phyloP scores from a whole-genome alignment of 495 filamentous ascomycete genomes.

The Penicillium coffeae region DNA sequence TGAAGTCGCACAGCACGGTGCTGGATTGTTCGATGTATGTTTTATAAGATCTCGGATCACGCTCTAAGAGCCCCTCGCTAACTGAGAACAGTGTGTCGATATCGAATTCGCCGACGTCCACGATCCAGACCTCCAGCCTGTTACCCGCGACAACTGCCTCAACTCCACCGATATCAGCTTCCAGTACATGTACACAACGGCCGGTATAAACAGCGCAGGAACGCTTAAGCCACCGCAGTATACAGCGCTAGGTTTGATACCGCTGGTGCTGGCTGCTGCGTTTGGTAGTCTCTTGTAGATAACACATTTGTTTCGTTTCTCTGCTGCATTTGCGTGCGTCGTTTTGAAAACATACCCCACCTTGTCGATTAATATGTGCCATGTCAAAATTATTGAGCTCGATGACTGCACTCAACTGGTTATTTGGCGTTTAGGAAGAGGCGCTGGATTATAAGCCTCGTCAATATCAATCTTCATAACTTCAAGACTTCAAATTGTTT shows the following conservation, averaged over 20 bases:
- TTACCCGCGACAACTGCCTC: conserved; percentile 78
- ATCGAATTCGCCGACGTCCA: conserved; percentile 73
- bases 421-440: neutral
- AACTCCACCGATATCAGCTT: conserved; percentile 74
- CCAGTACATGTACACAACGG: conserved; percentile 68
- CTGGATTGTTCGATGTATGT: conserved; percentile 85
- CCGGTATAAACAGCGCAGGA: conserved; percentile 39
- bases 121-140: conserved; percentile 57
- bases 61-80: too few relatives aligned
- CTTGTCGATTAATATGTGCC: conserved; percentile 6
- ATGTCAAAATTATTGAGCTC: conserved; percentile 13
- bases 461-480: too few relatives aligned
- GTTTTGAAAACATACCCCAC: conserved; percentile 20
- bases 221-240: conserved; percentile 15
- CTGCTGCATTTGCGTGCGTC: conserved; percentile 14
- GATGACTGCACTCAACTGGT: conserved; percentile 5
- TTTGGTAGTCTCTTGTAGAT: conserved; percentile 28
- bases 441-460: too few relatives aligned
- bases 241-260: conserved; percentile 15
- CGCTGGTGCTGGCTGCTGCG: conserved; percentile 19
- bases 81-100: conserved; percentile 74
- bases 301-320: conserved; percentile 4
- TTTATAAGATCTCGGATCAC: neutral
- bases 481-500: too few relatives aligned
- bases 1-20: conserved; percentile 85